phyloP scores from a whole-genome alignment of 345 rosid genomes.

The Anacardium occidentale region DNA sequence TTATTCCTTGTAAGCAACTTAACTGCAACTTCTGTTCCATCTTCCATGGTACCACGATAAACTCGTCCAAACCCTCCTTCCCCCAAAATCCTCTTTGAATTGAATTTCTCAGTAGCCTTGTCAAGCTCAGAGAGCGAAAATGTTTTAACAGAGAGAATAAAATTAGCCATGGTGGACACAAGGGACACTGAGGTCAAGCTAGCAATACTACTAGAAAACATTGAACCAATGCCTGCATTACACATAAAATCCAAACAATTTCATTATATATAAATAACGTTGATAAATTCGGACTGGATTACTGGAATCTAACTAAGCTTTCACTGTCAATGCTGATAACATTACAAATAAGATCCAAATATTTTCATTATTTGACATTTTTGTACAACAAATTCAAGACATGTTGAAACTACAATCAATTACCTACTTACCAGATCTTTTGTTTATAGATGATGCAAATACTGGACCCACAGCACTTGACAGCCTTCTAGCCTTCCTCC shows the following conservation, averaged over 20 bases:
- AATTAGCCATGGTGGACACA: slow-evolving; percentile 76
- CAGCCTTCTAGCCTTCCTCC: slow-evolving; percentile 77
- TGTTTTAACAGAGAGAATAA: slow-evolving; percentile 77
- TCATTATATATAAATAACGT: background rate
- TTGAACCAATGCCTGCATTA: slow-evolving; percentile 59
- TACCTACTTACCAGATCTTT: slow-evolving; percentile 67
- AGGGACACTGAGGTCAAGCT: slow-evolving; percentile 82
- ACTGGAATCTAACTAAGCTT: background rate
- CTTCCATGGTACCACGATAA: slow-evolving; percentile 69
- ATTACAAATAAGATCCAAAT: too few species aligned
- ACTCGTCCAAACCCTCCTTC: slow-evolving; percentile 99
- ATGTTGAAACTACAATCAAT: slow-evolving; percentile 15
- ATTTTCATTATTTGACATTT: background rate
- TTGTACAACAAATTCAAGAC: slow-evolving; percentile 7
- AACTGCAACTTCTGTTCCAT: slow-evolving; percentile 87
- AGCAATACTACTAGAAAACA: slow-evolving; percentile 59
- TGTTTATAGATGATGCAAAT: slow-evolving; percentile 65
- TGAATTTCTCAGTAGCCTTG: slow-evolving; percentile 87
- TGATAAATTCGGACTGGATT: background rate
- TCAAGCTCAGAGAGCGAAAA: slow-evolving; percentile 72
- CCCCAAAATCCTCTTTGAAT: slow-evolving; percentile 81
- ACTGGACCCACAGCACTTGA: slow-evolving; percentile 88
- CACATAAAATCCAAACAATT: slow-evolving; percentile 9
- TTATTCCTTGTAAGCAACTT: slow-evolving; percentile 83
- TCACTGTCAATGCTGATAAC: too few species aligned